Conservation (phyloP, 257 asterid genomes). For the Gardenia jasminoides region DNA sequence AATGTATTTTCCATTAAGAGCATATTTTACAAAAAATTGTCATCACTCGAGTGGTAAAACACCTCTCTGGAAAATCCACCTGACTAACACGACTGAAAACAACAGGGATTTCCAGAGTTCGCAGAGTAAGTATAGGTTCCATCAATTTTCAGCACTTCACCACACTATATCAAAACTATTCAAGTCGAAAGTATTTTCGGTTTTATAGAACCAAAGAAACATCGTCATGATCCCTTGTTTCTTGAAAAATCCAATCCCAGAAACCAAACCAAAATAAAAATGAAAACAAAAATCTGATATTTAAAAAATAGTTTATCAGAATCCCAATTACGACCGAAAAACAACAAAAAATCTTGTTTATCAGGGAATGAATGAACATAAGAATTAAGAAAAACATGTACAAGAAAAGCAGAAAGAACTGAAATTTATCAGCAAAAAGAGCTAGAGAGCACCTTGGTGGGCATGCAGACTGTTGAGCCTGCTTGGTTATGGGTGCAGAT, state of each 20-base stretch:
- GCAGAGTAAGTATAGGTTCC: neutral
- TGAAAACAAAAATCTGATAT: neutral
- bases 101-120: neutral
- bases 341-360: neutral
- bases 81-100: neutral
- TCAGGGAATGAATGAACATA: neutral
- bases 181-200: too few species aligned
- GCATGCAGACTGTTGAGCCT: slow-evolving; percentile 6
- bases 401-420: too few species aligned
- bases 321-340: too few species aligned
- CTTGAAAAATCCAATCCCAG: neutral
- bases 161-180: neutral
- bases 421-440: neutral
- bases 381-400: neutral
- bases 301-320: too few species aligned
- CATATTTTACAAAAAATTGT: neutral
- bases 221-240: too few species aligned
- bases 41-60: neutral
- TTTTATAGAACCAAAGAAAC: too few species aligned
- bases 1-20: neutral
- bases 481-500: neutral
- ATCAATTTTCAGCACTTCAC: neutral
- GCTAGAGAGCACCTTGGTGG: neutral
- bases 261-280: neutral
- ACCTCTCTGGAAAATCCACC: neutral